Evolutionary conservation across 2,329 filamentous ascomycete species (phyloP).

Genomic region (Alternaria postmessia): DNA sequence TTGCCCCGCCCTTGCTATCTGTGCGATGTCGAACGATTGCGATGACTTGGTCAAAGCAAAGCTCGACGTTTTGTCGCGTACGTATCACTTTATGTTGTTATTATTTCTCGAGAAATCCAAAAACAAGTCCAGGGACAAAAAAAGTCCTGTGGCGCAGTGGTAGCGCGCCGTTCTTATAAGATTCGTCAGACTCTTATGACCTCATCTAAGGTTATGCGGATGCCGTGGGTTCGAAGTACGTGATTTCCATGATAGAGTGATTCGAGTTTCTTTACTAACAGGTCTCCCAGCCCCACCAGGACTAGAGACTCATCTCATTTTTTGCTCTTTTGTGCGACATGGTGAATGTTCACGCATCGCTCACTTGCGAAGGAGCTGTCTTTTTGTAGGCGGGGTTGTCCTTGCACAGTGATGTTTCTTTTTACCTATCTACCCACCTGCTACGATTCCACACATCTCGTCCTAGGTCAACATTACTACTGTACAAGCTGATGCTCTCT

Average conservation of each 20-base stretch:
- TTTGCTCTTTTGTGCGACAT: background rate
- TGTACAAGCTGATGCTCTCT: too few species aligned
- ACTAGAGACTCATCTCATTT: conserved; percentile 14
- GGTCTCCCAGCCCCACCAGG: conserved; percentile 15
- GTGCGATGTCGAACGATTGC: background rate
- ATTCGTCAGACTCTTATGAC: conserved; percentile 48
- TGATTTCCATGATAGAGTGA: background rate
- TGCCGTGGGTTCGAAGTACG: conserved; percentile 53
- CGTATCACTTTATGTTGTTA: background rate
- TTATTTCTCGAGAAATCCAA: conserved; percentile 16
- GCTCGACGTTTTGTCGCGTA: rapidly evolving
- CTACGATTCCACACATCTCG: background rate
- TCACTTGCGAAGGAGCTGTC: background rate
- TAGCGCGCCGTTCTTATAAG: conserved; percentile 61
- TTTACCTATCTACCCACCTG: background rate
- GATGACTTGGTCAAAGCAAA: background rate
- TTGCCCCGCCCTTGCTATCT: conserved; percentile 12
- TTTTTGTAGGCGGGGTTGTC: background rate
- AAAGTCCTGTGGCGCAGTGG: conserved; percentile 57
- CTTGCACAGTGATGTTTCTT: background rate
- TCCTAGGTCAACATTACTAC: background rate
- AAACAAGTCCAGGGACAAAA: conserved; percentile 25
- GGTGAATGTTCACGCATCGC: background rate
- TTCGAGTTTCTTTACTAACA: conserved; percentile 15
- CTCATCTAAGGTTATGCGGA: conserved; percentile 53